These are phyloP conservation scores for Rhododendron griersonianum DNA, from an alignment of 148 eudicot species.

Conservation along the genomic window DNA sequence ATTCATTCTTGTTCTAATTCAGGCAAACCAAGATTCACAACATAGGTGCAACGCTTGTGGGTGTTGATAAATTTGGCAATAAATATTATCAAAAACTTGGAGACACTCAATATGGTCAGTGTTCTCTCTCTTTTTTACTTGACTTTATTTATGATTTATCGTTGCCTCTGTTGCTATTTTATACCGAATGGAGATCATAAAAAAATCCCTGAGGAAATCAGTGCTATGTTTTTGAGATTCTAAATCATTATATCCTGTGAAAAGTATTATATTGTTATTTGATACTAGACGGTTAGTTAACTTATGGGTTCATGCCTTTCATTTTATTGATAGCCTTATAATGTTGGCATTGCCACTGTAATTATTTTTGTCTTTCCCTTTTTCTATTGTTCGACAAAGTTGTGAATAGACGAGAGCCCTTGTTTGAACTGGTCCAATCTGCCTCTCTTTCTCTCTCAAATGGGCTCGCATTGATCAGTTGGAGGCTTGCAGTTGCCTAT, in stretches of 20 bases:
- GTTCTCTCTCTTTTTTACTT: not conserved
- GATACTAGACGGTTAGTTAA: not conserved
- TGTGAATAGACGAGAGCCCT: not conserved
- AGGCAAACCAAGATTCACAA: slow-evolving; percentile 99
- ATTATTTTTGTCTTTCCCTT: not conserved
- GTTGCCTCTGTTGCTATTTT: not conserved
- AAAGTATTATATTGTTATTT: not conserved
- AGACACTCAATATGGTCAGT: slow-evolving; percentile 73
- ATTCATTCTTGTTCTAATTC: slow-evolving; percentile 20
- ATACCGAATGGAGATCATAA: not conserved
- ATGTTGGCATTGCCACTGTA: not conserved
- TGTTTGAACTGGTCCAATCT: not conserved
- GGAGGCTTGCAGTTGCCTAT: not conserved
- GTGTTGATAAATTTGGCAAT: slow-evolving; percentile 91
- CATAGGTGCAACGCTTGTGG: slow-evolving; percentile 85
- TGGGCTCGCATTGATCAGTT: no score
- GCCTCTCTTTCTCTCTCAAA: not conserved
- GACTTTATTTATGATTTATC: not conserved
- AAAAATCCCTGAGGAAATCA: not conserved
- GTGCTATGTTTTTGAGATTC: not conserved
- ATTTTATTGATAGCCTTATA: not conserved
- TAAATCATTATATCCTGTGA: not conserved
- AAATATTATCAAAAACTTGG: slow-evolving; percentile 82
- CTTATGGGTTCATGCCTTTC: not conserved
- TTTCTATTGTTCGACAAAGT: not conserved